Evolutionary conservation across 2,329 filamentous ascomycete genomes (phyloP), one percentile per base, ranked within the genome.

Genomic region (Aspergillus sp.): DNA sequence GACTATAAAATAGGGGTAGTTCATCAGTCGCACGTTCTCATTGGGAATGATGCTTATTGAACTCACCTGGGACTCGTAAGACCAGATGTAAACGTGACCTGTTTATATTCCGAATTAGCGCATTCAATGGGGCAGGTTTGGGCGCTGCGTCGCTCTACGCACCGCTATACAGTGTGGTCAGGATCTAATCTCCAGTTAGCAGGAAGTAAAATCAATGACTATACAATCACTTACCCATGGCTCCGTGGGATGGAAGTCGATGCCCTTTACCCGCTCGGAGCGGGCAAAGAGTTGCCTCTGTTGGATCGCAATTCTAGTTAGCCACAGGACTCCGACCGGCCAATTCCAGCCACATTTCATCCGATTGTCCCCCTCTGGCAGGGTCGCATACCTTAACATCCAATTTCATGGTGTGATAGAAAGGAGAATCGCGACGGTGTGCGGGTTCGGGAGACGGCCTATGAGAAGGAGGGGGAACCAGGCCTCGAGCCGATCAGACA

Each of bases 1-100:
- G 93, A 90, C 79, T 87, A 64, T 62, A 57, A 56, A 62, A 39
- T 10, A 18, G 3, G 16, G 10, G n/a, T 2, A 55, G 12, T 61
- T 47, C 59, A 59, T 76, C 53, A 73, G 69, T 54, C 36, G 14
- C 49, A 29, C 31, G 24, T 54, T 56, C 18, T 22, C 29, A 11
- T 16, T 12, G 24, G 7, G 7, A 45, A 1, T 31, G 31, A 6
- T 51, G 67, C 49, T 55, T 10, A 4, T 10, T 11, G 20, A 47
- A 36, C 74, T 60, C 76, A 83, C 82, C 77, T 96, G 92, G 54
- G 92, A 96, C 80, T 96, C 94, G 79, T 96, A 96, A 36, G 94
- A 97, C 93, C 95, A 98, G 75, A 99, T 98, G 82, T 98, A 96
- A 75, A 96, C 95, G 82, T 98, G 94, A 77, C 95, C 92, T 92